phyloP scores from a whole-genome alignment of 495 filamentous ascomycete species.

The Podospora conica region DNA sequence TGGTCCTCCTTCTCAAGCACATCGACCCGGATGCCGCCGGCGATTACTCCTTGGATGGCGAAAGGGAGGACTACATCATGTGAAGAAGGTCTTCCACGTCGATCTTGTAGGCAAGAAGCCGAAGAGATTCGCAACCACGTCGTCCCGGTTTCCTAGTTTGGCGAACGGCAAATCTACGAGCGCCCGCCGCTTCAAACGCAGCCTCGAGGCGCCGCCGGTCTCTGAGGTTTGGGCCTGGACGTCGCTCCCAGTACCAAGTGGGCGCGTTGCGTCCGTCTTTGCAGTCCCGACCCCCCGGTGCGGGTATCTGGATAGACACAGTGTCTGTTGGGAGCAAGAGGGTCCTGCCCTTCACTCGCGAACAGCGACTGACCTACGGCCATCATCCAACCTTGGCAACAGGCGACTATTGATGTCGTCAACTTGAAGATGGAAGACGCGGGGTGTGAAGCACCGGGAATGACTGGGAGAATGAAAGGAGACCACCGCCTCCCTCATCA shows the following conservation, averaged over 20 bases:
- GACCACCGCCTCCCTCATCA: background rate
- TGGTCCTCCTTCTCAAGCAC: constrained; percentile 73
- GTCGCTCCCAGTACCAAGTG: background rate
- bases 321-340: background rate
- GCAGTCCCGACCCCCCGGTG: background rate
- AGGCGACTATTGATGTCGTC: background rate
- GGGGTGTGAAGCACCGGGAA: background rate
- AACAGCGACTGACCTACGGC: background rate
- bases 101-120: background rate
- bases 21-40: constrained; percentile 27
- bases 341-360: background rate
- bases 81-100: background rate
- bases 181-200: background rate
- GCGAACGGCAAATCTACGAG: background rate
- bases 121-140: background rate
- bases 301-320: background rate
- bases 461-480: background rate
- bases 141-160: background rate
- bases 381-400: no score
- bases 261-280: background rate
- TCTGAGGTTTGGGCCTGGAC: background rate
- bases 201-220: background rate
- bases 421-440: background rate
- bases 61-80: constrained; percentile 7
- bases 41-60: constrained; percentile 22